These are phyloP conservation scores for Beauveria sp. DNA, from an alignment of 2,329 filamentous ascomycete species.

Conservation along the genomic window DNA sequence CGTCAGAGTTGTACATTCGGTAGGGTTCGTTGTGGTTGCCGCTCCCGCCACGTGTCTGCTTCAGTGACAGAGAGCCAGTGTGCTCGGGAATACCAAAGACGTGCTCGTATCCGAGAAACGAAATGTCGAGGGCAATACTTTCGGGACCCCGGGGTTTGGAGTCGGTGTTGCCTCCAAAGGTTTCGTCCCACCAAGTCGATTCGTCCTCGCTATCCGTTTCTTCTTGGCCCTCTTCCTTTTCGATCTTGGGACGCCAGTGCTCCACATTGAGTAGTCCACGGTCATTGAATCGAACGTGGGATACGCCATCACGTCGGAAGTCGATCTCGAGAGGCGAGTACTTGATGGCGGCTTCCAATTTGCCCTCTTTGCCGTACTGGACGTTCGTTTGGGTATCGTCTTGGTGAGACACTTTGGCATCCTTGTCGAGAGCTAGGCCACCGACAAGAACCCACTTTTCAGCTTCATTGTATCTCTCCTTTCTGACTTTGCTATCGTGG, in stretches of 20 bases:
- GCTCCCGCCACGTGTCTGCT: constrained; percentile 80
- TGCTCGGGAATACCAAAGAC: constrained; percentile 95
- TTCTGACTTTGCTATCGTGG: constrained; percentile 74
- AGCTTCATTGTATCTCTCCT: constrained; percentile 91
- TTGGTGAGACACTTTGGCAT: constrained; percentile 60
- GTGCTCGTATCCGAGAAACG: constrained; percentile 84
- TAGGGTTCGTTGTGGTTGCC: constrained; percentile 86
- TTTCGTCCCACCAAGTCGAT: constrained; percentile 96
- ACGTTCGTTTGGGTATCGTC: constrained; percentile 64
- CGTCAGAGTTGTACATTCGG: constrained; percentile 89
- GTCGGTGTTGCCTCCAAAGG: constrained; percentile 91
- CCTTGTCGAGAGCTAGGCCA: constrained; percentile 63
- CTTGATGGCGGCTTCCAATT: constrained; percentile 75
- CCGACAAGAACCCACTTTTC: constrained; percentile 82
- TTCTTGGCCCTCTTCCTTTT: constrained; percentile 46
- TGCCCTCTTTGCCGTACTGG: constrained; percentile 67
- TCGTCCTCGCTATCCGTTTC: constrained; percentile 57
- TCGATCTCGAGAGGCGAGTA: constrained; percentile 79
- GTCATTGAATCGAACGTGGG: constrained; percentile 83
- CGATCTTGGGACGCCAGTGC: constrained; percentile 87
- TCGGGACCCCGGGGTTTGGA: constrained; percentile 92
- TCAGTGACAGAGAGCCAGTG: constrained; percentile 78
- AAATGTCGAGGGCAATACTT: constrained; percentile 83
- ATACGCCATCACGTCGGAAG: constrained; percentile 74
- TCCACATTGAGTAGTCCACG: constrained; percentile 88